Conservation (phyloP, 2,329 filamentous ascomycete genomes). For the Ploettnerulaceae sp. region DNA sequence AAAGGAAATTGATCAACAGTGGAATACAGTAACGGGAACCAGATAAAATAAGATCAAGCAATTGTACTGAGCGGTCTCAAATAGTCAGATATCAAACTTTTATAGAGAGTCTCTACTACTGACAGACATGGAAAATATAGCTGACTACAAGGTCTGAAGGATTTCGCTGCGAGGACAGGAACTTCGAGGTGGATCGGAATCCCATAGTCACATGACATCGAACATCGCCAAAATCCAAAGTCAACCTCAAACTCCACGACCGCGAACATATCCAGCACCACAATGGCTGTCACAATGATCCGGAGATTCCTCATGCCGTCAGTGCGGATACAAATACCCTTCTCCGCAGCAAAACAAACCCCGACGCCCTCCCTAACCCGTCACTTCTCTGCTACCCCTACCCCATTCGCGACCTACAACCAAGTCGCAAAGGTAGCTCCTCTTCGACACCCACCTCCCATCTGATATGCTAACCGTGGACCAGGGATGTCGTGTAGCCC, state of each 20-base stretch:
- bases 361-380: slow-evolving; percentile 15
- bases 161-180: not conserved
- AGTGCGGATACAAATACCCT: slow-evolving; percentile 18
- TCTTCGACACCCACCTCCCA: not conserved
- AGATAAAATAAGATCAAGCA: too few relatives aligned
- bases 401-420: slow-evolving; percentile 30
- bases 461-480: slow-evolving; percentile 32
- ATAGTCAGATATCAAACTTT: too few relatives aligned
- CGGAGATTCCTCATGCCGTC: slow-evolving; percentile 26
- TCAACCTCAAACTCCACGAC: not conserved
- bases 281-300: slow-evolving; percentile 27
- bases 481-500: slow-evolving; percentile 67
- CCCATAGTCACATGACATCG: not conserved
- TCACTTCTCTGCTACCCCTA: slow-evolving; percentile 31
- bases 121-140: too few relatives aligned
- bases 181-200: not conserved
- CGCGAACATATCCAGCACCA: slow-evolving; percentile 11
- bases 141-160: not conserved
- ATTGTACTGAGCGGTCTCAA: too few relatives aligned
- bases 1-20: too few relatives aligned
- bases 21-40: too few relatives aligned
- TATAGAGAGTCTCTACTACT: too few relatives aligned
- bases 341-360: slow-evolving; percentile 3
- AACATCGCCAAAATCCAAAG: not conserved
- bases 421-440: slow-evolving; percentile 30